These are phyloP conservation scores for Ceratocystis colombiana DNA, from an alignment of 2,329 filamentous ascomycete genomes.

Conservation along the genomic window DNA sequence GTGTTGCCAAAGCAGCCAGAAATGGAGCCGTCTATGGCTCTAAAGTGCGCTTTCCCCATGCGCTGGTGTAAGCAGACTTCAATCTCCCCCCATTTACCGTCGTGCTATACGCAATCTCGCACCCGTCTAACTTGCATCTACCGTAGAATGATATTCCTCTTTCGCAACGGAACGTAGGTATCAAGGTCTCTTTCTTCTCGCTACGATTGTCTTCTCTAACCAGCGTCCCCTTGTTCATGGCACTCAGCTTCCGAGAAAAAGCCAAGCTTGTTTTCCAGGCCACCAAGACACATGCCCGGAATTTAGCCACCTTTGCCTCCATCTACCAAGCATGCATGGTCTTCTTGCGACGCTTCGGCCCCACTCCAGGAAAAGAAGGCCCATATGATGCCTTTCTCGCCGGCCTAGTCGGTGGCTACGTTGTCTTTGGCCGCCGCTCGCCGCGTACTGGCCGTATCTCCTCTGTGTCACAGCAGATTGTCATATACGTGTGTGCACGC, in stretches of 20 bases:
- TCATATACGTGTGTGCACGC: conserved; percentile 93
- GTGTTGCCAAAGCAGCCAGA: conserved; percentile 82
- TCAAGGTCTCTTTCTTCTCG: conserved; percentile 17
- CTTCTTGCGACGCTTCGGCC: conserved; percentile 53
- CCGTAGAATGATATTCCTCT: conserved; percentile 83
- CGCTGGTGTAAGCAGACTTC: conserved; percentile 59
- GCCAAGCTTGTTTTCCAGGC: conserved; percentile 66
- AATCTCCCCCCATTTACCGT: not conserved
- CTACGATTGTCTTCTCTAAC: conserved; percentile 8
- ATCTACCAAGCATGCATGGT: conserved; percentile 83
- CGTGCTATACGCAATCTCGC: not conserved
- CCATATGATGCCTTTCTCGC: conserved; percentile 77
- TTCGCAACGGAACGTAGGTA: conserved; percentile 78
- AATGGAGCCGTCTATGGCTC: conserved; percentile 95
- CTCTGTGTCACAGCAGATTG: conserved; percentile 89
- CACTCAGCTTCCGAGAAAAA: conserved; percentile 61
- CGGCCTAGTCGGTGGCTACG: conserved; percentile 80
- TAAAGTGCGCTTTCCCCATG: conserved; percentile 97
- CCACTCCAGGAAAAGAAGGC: conserved; percentile 52
- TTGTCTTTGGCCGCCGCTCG: conserved; percentile 68
- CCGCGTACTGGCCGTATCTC: conserved; percentile 58
- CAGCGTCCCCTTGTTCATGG: not conserved
- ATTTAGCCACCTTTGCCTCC: conserved; percentile 81
- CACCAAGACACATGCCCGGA: conserved; percentile 80
- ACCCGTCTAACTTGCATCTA: conserved; percentile 14